Evolutionary conservation across 371 early-diverging fungal genomes (phyloP).

Genomic region (Mortierella sp.): DNA sequence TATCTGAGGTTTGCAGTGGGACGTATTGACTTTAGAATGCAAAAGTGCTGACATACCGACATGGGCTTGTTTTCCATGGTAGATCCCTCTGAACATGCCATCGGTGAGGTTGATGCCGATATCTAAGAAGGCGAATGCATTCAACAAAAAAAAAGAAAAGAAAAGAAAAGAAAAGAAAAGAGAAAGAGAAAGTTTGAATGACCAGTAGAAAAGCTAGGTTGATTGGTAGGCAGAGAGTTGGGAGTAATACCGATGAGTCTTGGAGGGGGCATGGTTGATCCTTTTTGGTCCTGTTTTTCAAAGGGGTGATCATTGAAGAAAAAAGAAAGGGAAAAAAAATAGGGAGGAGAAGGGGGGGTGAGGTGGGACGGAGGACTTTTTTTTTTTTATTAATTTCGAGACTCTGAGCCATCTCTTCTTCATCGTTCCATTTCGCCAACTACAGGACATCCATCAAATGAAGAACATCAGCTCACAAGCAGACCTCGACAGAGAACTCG

Average conservation of each 20-base stretch:
- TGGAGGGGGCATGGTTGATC: conserved; percentile 26
- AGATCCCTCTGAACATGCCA: conserved; percentile 86
- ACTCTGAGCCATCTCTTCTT: background rate
- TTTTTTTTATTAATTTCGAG: background rate
- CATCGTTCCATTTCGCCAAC: background rate
- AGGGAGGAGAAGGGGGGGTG: background rate
- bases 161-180: no score
- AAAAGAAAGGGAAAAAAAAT: background rate
- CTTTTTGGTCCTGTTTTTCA: background rate
- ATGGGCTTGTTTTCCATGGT: conserved; percentile 85
- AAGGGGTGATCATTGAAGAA: no score
- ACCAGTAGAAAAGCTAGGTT: no score
- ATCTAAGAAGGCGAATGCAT: conserved; percentile 53
- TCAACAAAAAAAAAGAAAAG: no score
- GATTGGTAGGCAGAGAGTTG: no score
- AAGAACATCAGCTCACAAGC: conserved; percentile 34
- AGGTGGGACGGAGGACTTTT: background rate
- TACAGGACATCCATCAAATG: conserved; percentile 15
- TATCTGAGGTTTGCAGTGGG: no score
- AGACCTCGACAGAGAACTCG: conserved; percentile 32
- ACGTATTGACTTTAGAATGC: no score
- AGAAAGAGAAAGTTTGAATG: no score
- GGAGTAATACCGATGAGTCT: conserved; percentile 32
- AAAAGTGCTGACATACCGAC: conserved; percentile 54
- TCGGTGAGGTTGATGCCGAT: conserved; percentile 92